Evolutionary conservation across 192 early-diverging fungal species (phyloP), one percentile per base, ranked within the genome.

Genomic region (Chytriomyces confervae): DNA sequence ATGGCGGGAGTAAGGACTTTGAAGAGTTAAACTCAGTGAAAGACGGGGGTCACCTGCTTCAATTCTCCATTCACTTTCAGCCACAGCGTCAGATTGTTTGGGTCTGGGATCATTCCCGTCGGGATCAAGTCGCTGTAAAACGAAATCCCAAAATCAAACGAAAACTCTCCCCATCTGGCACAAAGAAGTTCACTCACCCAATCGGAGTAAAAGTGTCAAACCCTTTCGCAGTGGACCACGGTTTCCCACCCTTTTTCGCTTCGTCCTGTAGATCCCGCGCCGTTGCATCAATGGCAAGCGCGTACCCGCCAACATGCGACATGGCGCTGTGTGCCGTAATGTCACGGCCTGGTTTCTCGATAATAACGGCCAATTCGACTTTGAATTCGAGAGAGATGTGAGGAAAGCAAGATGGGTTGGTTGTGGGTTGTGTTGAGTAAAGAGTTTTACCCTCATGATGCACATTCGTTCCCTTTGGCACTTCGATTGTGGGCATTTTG

Each of bases 331-430:
- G 76, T 0, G 84, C 89, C 23, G 61, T 44, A 79, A 96, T 93
- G 80, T 96, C 88, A 10, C 94, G 88, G 5, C 91, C 95, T 20
- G 77, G 78, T 65, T 92, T 92, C 13, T 92, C 94, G 77, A 98
- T 96, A 6, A 98, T 91, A 6, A 97, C 93, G 50, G 92, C 95
- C 18, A 98, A 92, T 84, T 98, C 97, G 46, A 98, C 91, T 92
- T 66, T 48, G 44, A n/a, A 20, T 36, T 65, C 4, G 27, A 65
- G 13, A 13, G 36, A 65, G 49, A 51, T 49, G 48, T n/a, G n/a
- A n/a, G 75, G 70, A 78, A 75, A 36, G 29, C 2, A 36, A 36
- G 29, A 44, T 78, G 62, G n/a, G n/a, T n/a, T n/a, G n/a, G n/a
- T n/a, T n/a, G 8, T 20, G 9, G 4, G 36, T 16, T 50, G n/a